Conservation (phyloP, 2,329 filamentous ascomycete species). For the Chrysoporthe austroafricana region DNA sequence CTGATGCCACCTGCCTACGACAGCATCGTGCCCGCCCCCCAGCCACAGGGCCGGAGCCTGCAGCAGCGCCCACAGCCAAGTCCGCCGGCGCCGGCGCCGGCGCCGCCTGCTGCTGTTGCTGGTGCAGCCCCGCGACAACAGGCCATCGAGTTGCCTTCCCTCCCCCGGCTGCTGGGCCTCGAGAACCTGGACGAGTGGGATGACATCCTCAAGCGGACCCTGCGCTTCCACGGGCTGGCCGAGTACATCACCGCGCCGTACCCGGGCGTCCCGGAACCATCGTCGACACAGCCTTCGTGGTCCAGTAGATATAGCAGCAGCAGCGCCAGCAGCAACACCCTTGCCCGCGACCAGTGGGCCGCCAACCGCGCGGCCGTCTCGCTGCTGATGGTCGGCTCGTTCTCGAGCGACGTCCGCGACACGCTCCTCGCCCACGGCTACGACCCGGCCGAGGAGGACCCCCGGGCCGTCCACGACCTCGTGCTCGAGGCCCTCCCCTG, state of each 20-base stretch:
- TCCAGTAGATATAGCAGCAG: neutral
- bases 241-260: slow-evolving; percentile 22
- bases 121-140: slow-evolving; percentile 1
- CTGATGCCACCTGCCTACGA: slow-evolving; percentile 21
- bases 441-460: slow-evolving; percentile 23
- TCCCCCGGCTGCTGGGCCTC: slow-evolving; percentile 23
- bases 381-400: slow-evolving; percentile 27
- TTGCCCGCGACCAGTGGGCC: slow-evolving; percentile 21
- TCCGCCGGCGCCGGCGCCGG: neutral
- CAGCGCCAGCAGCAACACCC: neutral
- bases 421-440: slow-evolving; percentile 28
- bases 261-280: slow-evolving; percentile 23
- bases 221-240: slow-evolving; percentile 21
- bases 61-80: neutral
- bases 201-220: slow-evolving; percentile 23
- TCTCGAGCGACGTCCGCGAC: slow-evolving; percentile 27
- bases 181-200: slow-evolving; percentile 29
- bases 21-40: slow-evolving; percentile 15
- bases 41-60: neutral
- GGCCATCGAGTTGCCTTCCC: slow-evolving; percentile 17
- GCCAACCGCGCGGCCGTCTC: slow-evolving; percentile 24
- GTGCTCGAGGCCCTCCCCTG: slow-evolving; percentile 23
- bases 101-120: neutral
- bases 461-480: slow-evolving; percentile 24
- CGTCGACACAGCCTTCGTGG: neutral